Percentiles rank a stretch among this genome's conserved stretches.
Conservation (phyloP, 306 rosid species). For the Prunus persica region DNA sequence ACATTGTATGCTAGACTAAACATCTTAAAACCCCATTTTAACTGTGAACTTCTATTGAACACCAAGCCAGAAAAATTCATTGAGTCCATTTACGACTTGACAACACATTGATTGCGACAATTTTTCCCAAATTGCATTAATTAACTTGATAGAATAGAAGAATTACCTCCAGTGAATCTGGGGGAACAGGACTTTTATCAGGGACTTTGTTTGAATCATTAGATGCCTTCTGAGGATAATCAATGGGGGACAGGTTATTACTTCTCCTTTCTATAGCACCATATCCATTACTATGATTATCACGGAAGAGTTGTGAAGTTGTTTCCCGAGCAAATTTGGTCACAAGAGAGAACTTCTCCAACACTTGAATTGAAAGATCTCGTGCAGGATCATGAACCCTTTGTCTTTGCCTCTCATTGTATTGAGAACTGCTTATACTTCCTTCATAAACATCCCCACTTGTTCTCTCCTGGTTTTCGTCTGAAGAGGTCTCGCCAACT, state of each 20-base stretch:
- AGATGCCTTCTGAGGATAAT: conserved; percentile 44
- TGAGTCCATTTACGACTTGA: neutral
- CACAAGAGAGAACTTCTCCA: conserved; percentile 96
- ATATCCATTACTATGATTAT: conserved; percentile 66
- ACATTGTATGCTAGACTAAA: neutral
- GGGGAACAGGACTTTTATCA: conserved; percentile 41
- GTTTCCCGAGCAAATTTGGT: conserved; percentile 98
- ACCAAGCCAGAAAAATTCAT: neutral
- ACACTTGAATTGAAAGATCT: conserved; percentile 87
- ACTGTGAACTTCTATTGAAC: neutral
- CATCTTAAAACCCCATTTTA: neutral
- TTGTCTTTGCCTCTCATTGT: conserved; percentile 58
- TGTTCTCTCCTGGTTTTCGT: conserved; percentile 45
- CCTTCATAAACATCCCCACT: conserved; percentile 46
- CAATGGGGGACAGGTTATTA: conserved; percentile 39
- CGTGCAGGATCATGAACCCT: conserved; percentile 80
- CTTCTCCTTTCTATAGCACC: conserved; percentile 50
- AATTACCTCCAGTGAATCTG: conserved; percentile 76
- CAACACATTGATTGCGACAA: conserved; percentile 2
- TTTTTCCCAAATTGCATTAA: neutral
- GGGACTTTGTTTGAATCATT: conserved; percentile 33
- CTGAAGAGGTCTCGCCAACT: conserved; percentile 46
- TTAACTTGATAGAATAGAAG: neutral
- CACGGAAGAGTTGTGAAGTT: conserved; percentile 93
- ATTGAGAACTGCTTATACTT: conserved; percentile 38